Base-by-base conservation (phyloP, 2,329 filamentous ascomycete genomes). In the Aspergillus felis region DNA sequence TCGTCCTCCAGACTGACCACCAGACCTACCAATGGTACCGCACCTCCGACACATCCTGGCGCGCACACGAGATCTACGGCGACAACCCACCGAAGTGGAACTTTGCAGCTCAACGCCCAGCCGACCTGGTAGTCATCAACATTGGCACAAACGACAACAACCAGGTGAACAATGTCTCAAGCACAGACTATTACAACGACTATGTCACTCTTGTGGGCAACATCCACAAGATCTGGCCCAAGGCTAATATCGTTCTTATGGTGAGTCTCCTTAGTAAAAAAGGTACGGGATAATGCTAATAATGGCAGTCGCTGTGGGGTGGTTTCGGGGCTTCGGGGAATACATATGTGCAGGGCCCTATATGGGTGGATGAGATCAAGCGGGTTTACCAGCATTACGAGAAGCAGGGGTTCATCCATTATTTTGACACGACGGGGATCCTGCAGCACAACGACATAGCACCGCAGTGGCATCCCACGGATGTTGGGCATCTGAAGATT, bases 401-500 rank as follows among this genome's bases (percentile, higher is more conserved):
- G 12, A 38, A 41, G 38, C 27, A 58, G 10, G 55, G 50, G 17
- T 53, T 50, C 29, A 27, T 55, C 5, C 51, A 58, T 44, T 60
- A 84, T 63, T 87, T 87, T 71, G 83, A 85, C 63, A 85, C 82
- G 0, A 83, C 78, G 7, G 84, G 84, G 0, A 82, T 86, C 46
- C 64, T 87, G 64, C 82, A 86, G 62, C 82, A 86, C 63, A 86
- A 86, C 59, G 83, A 86, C 63, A 83, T 85, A 57, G 79, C 75
- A 1, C 83, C 84, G 10, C 75, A 78, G 59, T 84, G 75, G 60
- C 84, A 87, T 65, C 83, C 82, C 0, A 86, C 83, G 0, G 84
- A 87, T 64, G 78, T 85, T 6, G 83, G 84, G 0, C 81, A 84
- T 56, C 75, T 86, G 64, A 86, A 87, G 67, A 68, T 87, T 14